Evolutionary conservation across 2,329 filamentous ascomycete genomes (phyloP), one percentile per base, ranked within the genome.

Genomic region (Dothideomycetidae sp.): DNA sequence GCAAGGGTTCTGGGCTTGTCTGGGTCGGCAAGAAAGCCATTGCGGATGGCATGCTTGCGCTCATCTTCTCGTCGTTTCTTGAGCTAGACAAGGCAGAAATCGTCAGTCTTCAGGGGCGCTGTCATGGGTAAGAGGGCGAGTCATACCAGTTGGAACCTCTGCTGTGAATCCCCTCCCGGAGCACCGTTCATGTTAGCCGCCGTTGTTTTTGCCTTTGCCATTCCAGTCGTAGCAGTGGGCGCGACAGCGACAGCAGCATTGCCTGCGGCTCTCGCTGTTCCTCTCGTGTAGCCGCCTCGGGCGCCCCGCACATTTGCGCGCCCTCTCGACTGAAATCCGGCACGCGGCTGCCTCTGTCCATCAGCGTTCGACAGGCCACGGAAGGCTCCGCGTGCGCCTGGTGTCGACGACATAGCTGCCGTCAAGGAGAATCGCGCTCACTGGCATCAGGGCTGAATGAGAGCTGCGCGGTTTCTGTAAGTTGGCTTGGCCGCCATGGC

Each of bases 1-100:
- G 66, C 64, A 41, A 78, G 58, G 15, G 62, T 64, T 37, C 68
- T 71, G n/a, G 70, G 70, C 48, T 70, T 70, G 41, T 73, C 66
- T 4, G 73, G 73, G 49, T 77, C 69, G 23, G 66, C 64, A 53
- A 74, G 67, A 40, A 67, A 61, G 31, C 68, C 69, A 47, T 63
- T 53, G 39, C 53, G 58, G 34, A 74, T 73, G 15, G 69, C 70
- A 35, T 61, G 49, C 42, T 62, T 57, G 42, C 67, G 61, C 49
- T 71, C 61, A 39, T 53, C 58, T 39, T 67, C 62, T 36, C 69
- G 64, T 39, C 61, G 54, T 42, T 61, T 51, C 58, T 69, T 69
- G 46, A 61, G 56, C 58, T 60, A 48, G 44, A 48, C 13, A 14
- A 17, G 15, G n/a, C n/a, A n/a, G n/a, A n/a, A 14, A 29, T 19